phyloP scores from a whole-genome alignment of 169 alveolate genomes.

The Plasmodium falciparum region DNA sequence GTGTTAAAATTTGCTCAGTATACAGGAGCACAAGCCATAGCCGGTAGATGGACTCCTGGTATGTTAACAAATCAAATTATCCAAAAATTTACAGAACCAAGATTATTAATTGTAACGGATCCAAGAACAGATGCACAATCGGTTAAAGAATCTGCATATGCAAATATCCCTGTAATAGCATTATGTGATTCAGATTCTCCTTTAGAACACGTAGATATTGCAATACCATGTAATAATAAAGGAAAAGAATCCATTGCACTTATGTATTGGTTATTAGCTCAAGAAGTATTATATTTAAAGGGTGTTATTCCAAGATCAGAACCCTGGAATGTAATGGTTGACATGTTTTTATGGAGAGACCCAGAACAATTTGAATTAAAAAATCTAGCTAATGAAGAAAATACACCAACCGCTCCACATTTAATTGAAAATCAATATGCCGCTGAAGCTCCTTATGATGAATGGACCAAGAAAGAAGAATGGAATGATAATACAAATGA shows the following conservation, averaged over 20 bases:
- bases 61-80: constrained; percentile 98
- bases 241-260: constrained; percentile 97
- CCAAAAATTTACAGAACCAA: constrained; percentile 98
- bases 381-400: constrained; percentile 77
- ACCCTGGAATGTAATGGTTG: constrained; percentile 96
- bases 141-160: constrained; percentile 97
- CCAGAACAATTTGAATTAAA: constrained; percentile 91
- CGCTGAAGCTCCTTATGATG: constrained; percentile 76
- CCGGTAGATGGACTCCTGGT: constrained; percentile 99
- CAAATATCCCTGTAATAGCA: constrained; percentile 98
- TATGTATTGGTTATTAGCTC: constrained; percentile 98
- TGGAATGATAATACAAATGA: constrained; percentile 76
- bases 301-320: constrained; percentile 90
- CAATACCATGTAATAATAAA: constrained; percentile 99
- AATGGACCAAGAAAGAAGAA: constrained; percentile 75
- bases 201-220: constrained; percentile 97
- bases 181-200: constrained; percentile 99
- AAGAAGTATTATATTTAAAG: constrained; percentile 97
- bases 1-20: constrained; percentile 98
- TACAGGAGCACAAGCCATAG: constrained; percentile 97
- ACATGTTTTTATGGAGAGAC: constrained; percentile 95
- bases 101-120: constrained; percentile 98
- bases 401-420: constrained; percentile 75
- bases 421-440: constrained; percentile 63
- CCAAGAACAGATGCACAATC: constrained; percentile 99